Evolutionary conservation across 495 filamentous ascomycete species (phyloP).

Genomic region (Antarctomyces pellizariae): DNA sequence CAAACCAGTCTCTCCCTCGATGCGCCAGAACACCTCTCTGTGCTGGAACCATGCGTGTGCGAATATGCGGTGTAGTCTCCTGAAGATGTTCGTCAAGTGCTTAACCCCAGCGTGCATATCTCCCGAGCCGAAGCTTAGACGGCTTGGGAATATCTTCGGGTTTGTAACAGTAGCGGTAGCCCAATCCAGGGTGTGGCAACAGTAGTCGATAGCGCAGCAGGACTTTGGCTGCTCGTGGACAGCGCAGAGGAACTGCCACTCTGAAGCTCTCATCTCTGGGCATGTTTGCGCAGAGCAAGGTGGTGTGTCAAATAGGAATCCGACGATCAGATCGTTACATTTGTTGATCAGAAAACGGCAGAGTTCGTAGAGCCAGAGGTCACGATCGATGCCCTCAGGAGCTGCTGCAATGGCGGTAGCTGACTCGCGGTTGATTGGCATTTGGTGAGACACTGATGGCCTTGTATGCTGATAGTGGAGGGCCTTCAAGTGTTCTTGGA

Average conservation of each 20-base stretch:
- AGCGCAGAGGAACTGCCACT: conserved; percentile 98
- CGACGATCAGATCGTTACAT: conserved; percentile 74
- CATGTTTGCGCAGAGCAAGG: conserved; percentile 73
- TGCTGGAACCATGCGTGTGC: conserved; percentile 99
- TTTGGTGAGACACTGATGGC: conserved; percentile 28
- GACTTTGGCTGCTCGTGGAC: conserved; percentile 87
- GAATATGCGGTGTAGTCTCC: conserved; percentile 85
- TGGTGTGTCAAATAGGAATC: conserved; percentile 72
- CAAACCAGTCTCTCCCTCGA: conserved; percentile 68
- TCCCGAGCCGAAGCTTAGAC: conserved; percentile 41
- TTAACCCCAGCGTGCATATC: conserved; percentile 38
- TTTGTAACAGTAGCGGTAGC: conserved; percentile 76
- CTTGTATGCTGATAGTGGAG: conserved; percentile 63
- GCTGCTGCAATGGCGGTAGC: conserved; percentile 52
- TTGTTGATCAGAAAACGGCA: conserved; percentile 86
- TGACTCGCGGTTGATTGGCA: conserved; percentile 48
- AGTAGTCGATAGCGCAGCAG: conserved; percentile 97
- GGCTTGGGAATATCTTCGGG: conserved; percentile 75
- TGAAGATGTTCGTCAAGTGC: conserved; percentile 82
- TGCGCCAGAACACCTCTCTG: conserved; percentile 79
- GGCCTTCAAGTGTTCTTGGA: conserved; percentile 94
- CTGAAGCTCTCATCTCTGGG: conserved; percentile 91
- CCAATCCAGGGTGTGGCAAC: conserved; percentile 95
- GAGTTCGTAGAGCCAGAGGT: conserved; percentile 91
- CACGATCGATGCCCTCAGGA: conserved; percentile 56